Base-by-base conservation (phyloP, 2,329 filamentous ascomycete species). In the Fusarium paranaense region DNA sequence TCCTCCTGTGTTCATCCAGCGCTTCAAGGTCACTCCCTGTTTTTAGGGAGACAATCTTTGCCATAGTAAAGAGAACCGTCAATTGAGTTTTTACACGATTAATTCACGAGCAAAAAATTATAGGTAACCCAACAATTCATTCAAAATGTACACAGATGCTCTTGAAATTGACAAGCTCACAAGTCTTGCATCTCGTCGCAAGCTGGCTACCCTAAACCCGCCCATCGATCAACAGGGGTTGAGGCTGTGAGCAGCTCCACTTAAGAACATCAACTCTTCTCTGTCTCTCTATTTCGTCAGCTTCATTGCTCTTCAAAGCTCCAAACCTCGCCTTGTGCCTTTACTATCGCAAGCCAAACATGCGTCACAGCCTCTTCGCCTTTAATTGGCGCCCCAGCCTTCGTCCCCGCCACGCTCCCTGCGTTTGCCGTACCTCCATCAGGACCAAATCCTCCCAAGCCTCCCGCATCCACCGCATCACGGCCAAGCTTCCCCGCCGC, bases 401-500 rank as follows among this genome's bases (percentile, higher is more conserved):
- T 6, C 75, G 67, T 13, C 45, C 47, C 64, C 72, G 69, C 18
- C 64, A 59, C 22, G 47, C 58, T 20, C 45, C 52, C 18, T 64
- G 56, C 52, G n/a, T 72, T 42, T 69, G 56, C 30, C 67, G 25
- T 54, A 10, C 62, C 9, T 38, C 38, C 50, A 42, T 65, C 56
- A 80, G 76, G 37, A 40, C 72, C 50, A 64, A 79, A 62, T 80
- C 81, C n/a, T 76, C 80, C n/a, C 74, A 79, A 67, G 68, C 80
- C 3, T 80, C 83, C 27, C 85, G 85, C 25, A 81, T 86, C 66
- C 82, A 86, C 65, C 83, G 83, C 45, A 82, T 90, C 78, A 85
- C 89, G 25, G 70, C 83, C 35, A 87, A 87, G 70, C 87, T 94
- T 9, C 95, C 94, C 4, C 84, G 80, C 6, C 92, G 91, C 70